phyloP scores from a whole-genome alignment of 768 basidiomycete species.

The Termitomyces sp. region DNA sequence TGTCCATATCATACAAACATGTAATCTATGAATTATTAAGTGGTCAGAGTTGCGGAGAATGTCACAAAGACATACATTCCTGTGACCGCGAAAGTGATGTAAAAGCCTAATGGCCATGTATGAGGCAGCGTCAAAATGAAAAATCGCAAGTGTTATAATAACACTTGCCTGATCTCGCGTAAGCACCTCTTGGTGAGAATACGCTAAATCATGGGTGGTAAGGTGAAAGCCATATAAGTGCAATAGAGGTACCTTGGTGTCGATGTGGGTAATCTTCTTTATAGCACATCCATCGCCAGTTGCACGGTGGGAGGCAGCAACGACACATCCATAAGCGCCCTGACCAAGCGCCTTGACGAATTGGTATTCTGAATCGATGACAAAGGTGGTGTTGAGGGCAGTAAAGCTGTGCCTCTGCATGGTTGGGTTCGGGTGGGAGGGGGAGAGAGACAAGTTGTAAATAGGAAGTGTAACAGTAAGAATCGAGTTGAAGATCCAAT shows the following conservation, averaged over 20 bases:
- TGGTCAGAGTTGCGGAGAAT: conserved; percentile 10
- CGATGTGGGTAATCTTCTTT: conserved; percentile 95
- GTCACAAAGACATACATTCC: conserved; percentile 58
- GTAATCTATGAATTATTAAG: conserved; percentile 60
- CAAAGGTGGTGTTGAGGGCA: conserved; percentile 78
- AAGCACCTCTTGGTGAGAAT: conserved; percentile 96
- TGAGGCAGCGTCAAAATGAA: not conserved
- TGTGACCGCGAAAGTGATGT: conserved; percentile 98
- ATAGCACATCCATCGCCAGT: conserved; percentile 89
- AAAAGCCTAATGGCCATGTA: conserved; percentile 51
- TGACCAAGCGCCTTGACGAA: conserved; percentile 97
- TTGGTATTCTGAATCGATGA: conserved; percentile 85
- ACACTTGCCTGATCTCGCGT: conserved; percentile 80
- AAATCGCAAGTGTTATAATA: not conserved
- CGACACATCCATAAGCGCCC: conserved; percentile 91
- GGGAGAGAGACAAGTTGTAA: not conserved
- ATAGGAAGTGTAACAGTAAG: not conserved
- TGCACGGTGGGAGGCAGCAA: conserved; percentile 75
- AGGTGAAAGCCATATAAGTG: not conserved
- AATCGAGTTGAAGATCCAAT: not conserved
- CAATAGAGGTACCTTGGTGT: conserved; percentile 56
- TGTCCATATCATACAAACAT: conserved; percentile 97
- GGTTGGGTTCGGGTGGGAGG: conserved; percentile 4
- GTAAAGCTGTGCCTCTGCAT: conserved; percentile 78
- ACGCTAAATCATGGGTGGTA: conserved; percentile 39